A percentile compares a stretch with the other conserved stretches of the same genome.
These are phyloP conservation scores for Alliaria petiolata DNA, from an alignment of 345 rosid species.

Conservation along the genomic window DNA sequence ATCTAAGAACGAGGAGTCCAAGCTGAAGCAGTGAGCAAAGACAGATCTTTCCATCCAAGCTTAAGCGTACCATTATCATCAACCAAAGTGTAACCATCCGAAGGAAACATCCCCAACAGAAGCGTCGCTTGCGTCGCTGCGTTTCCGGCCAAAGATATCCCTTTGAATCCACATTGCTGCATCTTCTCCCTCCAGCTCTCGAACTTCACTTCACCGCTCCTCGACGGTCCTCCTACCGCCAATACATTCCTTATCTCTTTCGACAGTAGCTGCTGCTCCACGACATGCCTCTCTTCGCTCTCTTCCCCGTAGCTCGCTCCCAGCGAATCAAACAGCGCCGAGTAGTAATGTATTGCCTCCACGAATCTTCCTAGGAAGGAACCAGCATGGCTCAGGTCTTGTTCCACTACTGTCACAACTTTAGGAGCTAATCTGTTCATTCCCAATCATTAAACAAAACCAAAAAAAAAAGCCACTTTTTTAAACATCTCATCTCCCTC, in stretches of 20 bases:
- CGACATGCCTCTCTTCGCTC: slow-evolving; percentile 95
- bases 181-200: slow-evolving; percentile 95
- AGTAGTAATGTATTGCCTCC: slow-evolving; percentile 97
- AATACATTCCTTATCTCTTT: slow-evolving; percentile 84
- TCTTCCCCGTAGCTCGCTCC: slow-evolving; percentile 98
- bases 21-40: slow-evolving; percentile 96
- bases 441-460: not conserved
- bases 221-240: slow-evolving; percentile 80
- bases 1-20: slow-evolving; percentile 66
- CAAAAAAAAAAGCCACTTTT: not conserved
- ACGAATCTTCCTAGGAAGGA: slow-evolving; percentile 91
- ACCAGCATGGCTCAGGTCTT: slow-evolving; percentile 90
- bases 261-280: slow-evolving; percentile 92
- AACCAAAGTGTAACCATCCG: slow-evolving; percentile 90
- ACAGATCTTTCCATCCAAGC: slow-evolving; percentile 99
- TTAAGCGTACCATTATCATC: slow-evolving; percentile 91
- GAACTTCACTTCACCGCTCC: slow-evolving; percentile 70
- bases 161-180: slow-evolving; percentile 78
- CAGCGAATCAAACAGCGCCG: slow-evolving; percentile 85
- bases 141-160: slow-evolving; percentile 79
- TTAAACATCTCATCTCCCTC: not conserved
- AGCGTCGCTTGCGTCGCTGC: slow-evolving; percentile 93
- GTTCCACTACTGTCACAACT: slow-evolving; percentile 97
- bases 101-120: slow-evolving; percentile 90
- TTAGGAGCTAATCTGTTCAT: slow-evolving; percentile 80